Evolutionary conservation across 495 filamentous ascomycete species (phyloP).

Genomic region (Cetradonia linearis): DNA sequence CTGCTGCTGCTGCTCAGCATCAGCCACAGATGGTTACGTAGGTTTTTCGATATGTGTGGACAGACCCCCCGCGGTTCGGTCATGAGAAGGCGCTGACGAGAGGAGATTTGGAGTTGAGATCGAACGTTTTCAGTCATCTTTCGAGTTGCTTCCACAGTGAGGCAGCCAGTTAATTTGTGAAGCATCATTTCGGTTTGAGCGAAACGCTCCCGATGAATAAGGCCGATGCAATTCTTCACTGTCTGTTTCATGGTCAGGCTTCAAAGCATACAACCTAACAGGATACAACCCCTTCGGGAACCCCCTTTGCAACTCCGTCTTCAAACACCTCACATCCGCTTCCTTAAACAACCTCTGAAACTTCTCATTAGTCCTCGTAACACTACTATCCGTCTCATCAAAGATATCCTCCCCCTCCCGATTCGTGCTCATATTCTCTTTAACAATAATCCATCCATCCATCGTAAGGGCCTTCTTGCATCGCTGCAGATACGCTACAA

Average conservation of each 20-base stretch:
- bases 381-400: constrained; percentile 68
- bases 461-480: constrained; percentile 46
- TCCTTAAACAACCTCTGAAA: constrained; percentile 59
- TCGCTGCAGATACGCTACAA: constrained; percentile 55
- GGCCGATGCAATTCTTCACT: neutral
- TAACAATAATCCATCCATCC: constrained; percentile 59
- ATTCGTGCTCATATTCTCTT: constrained; percentile 70
- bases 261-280: constrained; percentile 61
- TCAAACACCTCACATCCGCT: constrained; percentile 56
- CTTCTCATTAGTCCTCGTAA: constrained; percentile 65
- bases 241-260: neutral
- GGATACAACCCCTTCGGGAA: constrained; percentile 56
- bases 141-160: neutral
- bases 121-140: neutral
- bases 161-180: neutral
- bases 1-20: constrained; percentile 8
- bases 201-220: too few species aligned
- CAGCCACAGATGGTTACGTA: neutral
- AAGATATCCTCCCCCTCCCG: constrained; percentile 51
- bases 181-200: neutral
- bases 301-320: constrained; percentile 66
- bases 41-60: neutral
- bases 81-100: neutral
- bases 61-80: too few species aligned
- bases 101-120: neutral